A percentile compares a stretch with the other conserved stretches of the same genome.
Conservation (phyloP, 352 stramenopile genomes). For the Phytophthora pistaciae region DNA sequence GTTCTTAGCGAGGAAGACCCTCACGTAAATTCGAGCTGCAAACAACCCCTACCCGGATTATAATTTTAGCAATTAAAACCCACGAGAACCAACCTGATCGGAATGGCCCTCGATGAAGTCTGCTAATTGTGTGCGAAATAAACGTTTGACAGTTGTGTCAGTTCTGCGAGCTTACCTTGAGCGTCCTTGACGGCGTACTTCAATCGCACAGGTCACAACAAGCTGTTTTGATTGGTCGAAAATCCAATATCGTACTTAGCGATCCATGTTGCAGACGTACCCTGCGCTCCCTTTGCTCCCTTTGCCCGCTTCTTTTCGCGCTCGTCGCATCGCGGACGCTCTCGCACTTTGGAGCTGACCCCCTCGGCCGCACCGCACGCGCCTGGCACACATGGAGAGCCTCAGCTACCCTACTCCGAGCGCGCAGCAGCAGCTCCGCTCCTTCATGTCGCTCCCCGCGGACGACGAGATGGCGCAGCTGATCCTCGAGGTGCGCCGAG, state of each 20-base stretch:
- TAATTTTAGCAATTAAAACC: no score
- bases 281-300: neutral
- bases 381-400: slow-evolving; percentile 44
- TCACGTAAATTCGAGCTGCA: no score
- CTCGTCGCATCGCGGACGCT: slow-evolving; percentile 31
- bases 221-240: no score
- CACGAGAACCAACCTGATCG: no score
- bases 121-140: no score
- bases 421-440: slow-evolving; percentile 75
- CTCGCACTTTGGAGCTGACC: slow-evolving; percentile 25
- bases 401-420: slow-evolving; percentile 34
- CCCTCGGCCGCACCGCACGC: neutral
- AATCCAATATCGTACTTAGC: no score
- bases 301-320: neutral
- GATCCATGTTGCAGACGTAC: neutral
- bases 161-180: no score
- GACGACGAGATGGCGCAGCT: slow-evolving; percentile 82
- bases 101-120: no score
- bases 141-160: no score
- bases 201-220: no score
- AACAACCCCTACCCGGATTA: no score
- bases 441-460: slow-evolving; percentile 72
- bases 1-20: neutral
- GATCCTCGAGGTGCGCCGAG: slow-evolving; percentile 68
- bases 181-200: no score